These are phyloP conservation scores for Euryodendron excelsum DNA, from an alignment of 148 eudicot species.

Conservation along the genomic window DNA sequence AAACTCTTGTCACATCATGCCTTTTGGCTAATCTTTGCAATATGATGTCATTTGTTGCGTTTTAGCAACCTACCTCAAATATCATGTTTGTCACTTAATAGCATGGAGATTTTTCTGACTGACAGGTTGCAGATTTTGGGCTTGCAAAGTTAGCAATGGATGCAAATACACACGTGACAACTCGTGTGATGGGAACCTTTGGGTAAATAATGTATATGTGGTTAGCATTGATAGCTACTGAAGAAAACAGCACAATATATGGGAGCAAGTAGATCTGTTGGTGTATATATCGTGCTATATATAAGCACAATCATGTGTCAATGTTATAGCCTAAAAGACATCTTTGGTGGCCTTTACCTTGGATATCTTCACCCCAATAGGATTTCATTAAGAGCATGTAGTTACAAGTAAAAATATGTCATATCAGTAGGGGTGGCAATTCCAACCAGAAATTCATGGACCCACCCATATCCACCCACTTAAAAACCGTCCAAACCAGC, in stretches of 20 bases:
- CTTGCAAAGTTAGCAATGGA: constrained; percentile 71
- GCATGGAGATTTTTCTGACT: constrained; percentile 11
- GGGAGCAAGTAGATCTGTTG: not conserved
- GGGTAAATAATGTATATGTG: constrained; percentile 39
- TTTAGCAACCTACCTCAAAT: not conserved
- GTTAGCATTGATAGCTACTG: not conserved
- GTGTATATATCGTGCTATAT: not conserved
- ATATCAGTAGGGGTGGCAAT: not conserved
- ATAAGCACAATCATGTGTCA: not conserved
- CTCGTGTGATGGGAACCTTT: constrained; percentile 85
- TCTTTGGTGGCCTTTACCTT: not conserved
- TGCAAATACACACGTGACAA: constrained; percentile 60
- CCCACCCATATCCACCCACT: too few species aligned
- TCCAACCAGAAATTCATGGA: too few species aligned
- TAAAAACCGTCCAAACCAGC: too few species aligned
- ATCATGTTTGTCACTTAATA: not conserved
- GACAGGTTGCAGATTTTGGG: constrained; percentile 73
- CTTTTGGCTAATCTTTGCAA: not conserved
- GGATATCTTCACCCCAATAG: not conserved
- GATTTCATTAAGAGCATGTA: not conserved
- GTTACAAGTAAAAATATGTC: not conserved
- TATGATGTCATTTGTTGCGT: not conserved
- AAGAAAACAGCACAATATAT: not conserved
- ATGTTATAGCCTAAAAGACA: not conserved
- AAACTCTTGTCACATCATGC: not conserved